Evolutionary conservation across 257 asterid species (phyloP).

Genomic region (Solanum stenotomum): DNA sequence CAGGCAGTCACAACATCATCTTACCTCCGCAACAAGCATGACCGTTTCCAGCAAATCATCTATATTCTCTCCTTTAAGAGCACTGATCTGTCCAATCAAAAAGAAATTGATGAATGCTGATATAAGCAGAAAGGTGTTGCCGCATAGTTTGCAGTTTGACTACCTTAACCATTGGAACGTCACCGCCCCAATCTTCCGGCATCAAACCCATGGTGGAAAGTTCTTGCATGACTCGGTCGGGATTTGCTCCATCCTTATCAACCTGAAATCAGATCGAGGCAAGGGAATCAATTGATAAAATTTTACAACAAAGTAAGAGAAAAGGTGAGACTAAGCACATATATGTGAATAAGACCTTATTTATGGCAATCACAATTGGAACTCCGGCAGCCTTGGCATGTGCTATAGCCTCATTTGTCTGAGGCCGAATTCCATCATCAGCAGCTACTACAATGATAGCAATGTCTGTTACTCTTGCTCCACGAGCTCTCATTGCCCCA

Average conservation of each 20-base stretch:
- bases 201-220: conserved; percentile 82
- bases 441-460: conserved; percentile 97
- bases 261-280: conserved; percentile 31
- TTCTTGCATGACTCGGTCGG: conserved; percentile 86
- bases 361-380: conserved; percentile 86
- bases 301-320: neutral
- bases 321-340: neutral
- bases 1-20: neutral
- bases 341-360: conserved; percentile 43
- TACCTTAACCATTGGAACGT: conserved; percentile 87
- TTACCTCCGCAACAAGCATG: conserved; percentile 98
- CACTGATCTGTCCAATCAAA: conserved; percentile 64
- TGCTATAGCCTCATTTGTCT: conserved; percentile 94
- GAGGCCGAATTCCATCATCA: conserved; percentile 96
- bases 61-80: conserved; percentile 93
- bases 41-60: conserved; percentile 89
- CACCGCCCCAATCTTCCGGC: conserved; percentile 99
- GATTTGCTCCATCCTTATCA: conserved; percentile 90
- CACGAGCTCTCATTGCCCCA: conserved; percentile 99
- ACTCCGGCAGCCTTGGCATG: conserved; percentile 97
- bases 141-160: conserved; percentile 12
- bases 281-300: neutral
- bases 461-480: conserved; percentile 97
- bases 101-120: conserved; percentile 15
- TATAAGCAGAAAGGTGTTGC: neutral